Conservation (phyloP, 2,329 filamentous ascomycete species). For the Zymoseptoria passerinii region DNA sequence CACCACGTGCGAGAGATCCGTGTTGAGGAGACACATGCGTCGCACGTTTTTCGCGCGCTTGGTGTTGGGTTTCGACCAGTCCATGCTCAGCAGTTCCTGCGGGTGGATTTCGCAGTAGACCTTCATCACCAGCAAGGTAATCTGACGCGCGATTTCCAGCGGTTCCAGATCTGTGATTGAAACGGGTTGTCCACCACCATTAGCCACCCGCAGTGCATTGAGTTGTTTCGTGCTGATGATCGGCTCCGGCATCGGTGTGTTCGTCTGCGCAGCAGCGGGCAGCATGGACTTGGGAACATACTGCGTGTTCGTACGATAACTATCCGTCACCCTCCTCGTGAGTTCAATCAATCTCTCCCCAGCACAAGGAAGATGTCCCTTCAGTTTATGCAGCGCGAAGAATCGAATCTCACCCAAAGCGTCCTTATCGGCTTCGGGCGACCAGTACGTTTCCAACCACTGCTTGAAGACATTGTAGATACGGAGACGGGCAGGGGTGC, state of each 20-base stretch:
- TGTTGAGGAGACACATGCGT: constrained; percentile 87
- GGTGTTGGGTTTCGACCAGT: constrained; percentile 86
- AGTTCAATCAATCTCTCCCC: constrained; percentile 74
- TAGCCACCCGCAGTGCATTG: constrained; percentile 63
- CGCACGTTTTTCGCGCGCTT: constrained; percentile 80
- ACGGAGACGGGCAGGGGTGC: constrained; percentile 73
- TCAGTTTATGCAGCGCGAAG: constrained; percentile 70
- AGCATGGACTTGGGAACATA: constrained; percentile 83
- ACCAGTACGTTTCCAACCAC: constrained; percentile 96
- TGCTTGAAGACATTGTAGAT: constrained; percentile 97
- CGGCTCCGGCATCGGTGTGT: constrained; percentile 46
- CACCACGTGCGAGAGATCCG: constrained; percentile 84
- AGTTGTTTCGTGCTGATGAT: constrained; percentile 69
- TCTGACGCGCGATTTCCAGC: constrained; percentile 79
- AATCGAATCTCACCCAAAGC: constrained; percentile 67
- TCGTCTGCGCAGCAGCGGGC: constrained; percentile 55
- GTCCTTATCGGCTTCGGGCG: constrained; percentile 66
- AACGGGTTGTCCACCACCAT: constrained; percentile 59
- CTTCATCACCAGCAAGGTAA: constrained; percentile 84
- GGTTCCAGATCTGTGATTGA: constrained; percentile 86
- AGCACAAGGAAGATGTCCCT: constrained; percentile 61
- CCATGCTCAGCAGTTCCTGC: constrained; percentile 81
- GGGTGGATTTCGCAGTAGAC: constrained; percentile 89
- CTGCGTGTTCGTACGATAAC: constrained; percentile 37
- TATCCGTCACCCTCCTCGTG: constrained; percentile 63